Conservation (phyloP, 225 moss, liverwort and hornwort species). For the Pseudoscleropodium purum region DNA sequence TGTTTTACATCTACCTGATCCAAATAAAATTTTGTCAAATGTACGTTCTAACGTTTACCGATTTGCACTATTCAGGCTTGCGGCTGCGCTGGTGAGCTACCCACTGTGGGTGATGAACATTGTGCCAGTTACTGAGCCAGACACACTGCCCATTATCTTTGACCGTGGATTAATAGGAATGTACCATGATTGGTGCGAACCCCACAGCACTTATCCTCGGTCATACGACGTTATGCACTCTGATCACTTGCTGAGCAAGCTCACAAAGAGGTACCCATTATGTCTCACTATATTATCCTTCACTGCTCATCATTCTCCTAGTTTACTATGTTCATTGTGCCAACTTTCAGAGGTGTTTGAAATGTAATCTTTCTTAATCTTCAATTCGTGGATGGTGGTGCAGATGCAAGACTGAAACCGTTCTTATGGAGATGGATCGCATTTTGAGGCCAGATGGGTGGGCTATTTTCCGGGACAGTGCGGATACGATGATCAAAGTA, state of each 20-base stretch:
- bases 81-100: conserved; percentile 38
- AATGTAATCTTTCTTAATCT: not conserved
- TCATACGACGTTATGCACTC: conserved; percentile 77
- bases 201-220: conserved; percentile 85
- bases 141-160: conserved; percentile 74
- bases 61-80: conserved; percentile 30
- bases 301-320: not conserved
- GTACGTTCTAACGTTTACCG: not conserved
- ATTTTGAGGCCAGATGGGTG: conserved; percentile 76
- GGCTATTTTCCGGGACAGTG: conserved; percentile 67
- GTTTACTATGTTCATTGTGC: not conserved
- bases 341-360: not conserved
- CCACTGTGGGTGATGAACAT: conserved; percentile 84
- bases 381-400: not conserved
- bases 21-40: not conserved
- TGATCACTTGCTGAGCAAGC: conserved; percentile 47
- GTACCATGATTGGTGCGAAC: conserved; percentile 91
- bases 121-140: conserved; percentile 66
- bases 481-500: conserved; percentile 30
- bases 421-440: conserved; percentile 80
- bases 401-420: conserved; percentile 56
- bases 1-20: not conserved
- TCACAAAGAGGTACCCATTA: conserved; percentile 40
- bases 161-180: conserved; percentile 79
- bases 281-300: not conserved